Base-by-base conservation (phyloP, 2,329 filamentous ascomycete species). In the Cladophialophora bantiana region DNA sequence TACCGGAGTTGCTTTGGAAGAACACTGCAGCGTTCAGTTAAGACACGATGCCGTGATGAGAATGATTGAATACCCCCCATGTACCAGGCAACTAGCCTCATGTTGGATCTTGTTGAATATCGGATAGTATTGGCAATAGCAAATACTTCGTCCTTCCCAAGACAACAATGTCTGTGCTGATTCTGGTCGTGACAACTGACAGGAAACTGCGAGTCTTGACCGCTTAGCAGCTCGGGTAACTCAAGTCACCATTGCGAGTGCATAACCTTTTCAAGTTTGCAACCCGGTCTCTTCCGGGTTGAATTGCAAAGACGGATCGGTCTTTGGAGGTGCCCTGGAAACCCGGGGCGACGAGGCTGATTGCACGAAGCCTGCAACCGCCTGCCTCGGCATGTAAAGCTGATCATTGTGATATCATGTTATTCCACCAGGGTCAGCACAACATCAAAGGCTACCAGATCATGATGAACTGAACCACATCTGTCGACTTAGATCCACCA, bases 21-120 rank as follows among this genome's bases (percentile, higher is more conserved):
- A 35, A 35, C 58, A 32, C 40, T 13, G 40, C 58, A 53, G 45
- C 58, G 58, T 50, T 45, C 31, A 34, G 26, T 13, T 20, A 50
- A 18, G 45, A 38, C 45, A 53, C 57, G 59, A 52, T 34, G 12
- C 45, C 18, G 52, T 34, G n/a, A 61, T 53, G 59, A 34, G 18
- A 36, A 53, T 61, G 59, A 52, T 61, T 53, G 42, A 61, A 77
- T 4, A 80, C 73, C n/a, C 72, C 68, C 70, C 79, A 75, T 18
- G 77, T 62, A 42, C 76, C 73, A 48, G 64, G 55, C 7, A 60
- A 35, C 18, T 12, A 7, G 34, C 20, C 38, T 50, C 50, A 34
- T 35, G 31, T 48, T 53, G 35, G 10, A 31, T 18, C 7, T 60
- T 31, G n/a, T 20, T 18, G 32, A 31, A 53, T 13, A 32, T 38